Conservation (phyloP, 225 moss, liverwort and hornwort species). For the Rhytidiadelphus loreus region DNA sequence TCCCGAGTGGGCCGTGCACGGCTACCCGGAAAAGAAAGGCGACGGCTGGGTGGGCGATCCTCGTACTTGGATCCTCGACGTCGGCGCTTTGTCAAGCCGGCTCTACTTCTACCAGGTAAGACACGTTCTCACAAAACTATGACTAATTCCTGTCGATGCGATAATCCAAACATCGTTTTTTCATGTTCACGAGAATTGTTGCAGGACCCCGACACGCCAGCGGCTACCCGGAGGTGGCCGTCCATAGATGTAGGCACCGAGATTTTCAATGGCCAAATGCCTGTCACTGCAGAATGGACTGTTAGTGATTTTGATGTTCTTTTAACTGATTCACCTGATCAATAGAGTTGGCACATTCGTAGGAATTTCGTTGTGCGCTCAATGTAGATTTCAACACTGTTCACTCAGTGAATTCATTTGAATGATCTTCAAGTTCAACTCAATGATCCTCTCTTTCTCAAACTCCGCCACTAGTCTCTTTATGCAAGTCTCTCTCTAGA, state of each 20-base stretch:
- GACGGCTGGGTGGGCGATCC: conserved; percentile 85
- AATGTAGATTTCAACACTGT: background rate
- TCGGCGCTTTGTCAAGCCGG: conserved; percentile 61
- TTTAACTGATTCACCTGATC: background rate
- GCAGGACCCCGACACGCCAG: conserved; percentile 36
- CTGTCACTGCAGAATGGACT: conserved; percentile 25
- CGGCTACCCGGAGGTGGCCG: conserved; percentile 20
- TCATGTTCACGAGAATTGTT: background rate
- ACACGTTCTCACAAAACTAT: background rate
- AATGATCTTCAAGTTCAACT: background rate
- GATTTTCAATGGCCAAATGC: conserved; percentile 25
- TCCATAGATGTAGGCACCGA: conserved; percentile 53
- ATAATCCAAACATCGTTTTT: background rate
- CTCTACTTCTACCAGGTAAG: conserved; percentile 84
- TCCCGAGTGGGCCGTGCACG: conserved; percentile 82
- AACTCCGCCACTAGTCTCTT: background rate
- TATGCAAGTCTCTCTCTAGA: background rate
- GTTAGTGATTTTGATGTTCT: conserved; percentile 29
- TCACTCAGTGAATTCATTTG: background rate
- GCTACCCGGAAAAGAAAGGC: conserved; percentile 72
- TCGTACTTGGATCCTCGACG: conserved; percentile 76
- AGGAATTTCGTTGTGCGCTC: background rate
- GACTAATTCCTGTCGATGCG: background rate
- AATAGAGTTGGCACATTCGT: background rate
- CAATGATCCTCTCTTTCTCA: background rate